Conservation (phyloP, 2,329 filamentous ascomycete species). For the Colletotrichum siamense region DNA sequence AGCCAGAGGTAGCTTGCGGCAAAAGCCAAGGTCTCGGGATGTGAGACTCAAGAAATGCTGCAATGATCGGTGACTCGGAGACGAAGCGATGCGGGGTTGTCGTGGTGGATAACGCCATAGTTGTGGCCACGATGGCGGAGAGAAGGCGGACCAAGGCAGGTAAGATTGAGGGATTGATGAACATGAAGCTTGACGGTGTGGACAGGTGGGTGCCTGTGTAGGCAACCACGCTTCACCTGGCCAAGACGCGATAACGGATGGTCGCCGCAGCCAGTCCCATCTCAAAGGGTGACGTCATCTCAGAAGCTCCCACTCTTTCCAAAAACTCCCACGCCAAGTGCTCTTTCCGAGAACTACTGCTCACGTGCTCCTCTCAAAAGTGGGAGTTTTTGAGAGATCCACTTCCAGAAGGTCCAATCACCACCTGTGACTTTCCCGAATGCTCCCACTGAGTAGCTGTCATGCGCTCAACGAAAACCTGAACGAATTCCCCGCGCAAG, state of each 20-base stretch:
- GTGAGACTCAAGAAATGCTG: neutral
- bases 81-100: neutral
- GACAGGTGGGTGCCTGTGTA: neutral
- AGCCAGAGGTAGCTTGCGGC: neutral
- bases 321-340: neutral
- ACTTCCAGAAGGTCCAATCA: neutral
- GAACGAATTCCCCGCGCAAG: neutral
- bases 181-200: neutral
- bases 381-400: neutral
- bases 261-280: neutral
- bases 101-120: neutral
- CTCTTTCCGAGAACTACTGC: neutral
- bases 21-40: neutral
- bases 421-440: neutral
- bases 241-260: too few relatives aligned
- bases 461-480: neutral
- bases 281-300: neutral
- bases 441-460: neutral
- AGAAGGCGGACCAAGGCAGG: neutral
- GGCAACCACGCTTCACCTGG: neutral
- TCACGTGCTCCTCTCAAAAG: neutral
- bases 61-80: neutral
- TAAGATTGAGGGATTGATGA: neutral
- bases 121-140: neutral
- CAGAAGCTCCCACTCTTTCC: neutral